phyloP scores from a whole-genome alignment of 2,329 filamentous ascomycete species.

The Macrophomina pseudophaseolina region DNA sequence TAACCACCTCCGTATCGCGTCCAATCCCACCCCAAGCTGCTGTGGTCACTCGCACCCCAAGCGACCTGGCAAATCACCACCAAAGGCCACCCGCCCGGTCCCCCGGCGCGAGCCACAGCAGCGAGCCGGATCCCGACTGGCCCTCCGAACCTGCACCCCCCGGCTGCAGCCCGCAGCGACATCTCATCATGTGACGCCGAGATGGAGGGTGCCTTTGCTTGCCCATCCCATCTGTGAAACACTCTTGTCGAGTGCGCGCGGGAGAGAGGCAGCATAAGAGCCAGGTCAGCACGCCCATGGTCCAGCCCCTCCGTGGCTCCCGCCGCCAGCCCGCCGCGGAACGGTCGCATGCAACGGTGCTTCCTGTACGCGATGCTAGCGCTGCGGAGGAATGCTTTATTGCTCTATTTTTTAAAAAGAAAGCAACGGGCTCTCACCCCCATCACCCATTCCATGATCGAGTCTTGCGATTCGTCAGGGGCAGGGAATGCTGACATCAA shows the following conservation, averaged over 20 bases:
- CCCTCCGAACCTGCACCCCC: neutral
- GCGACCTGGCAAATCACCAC: slow-evolving; percentile 16
- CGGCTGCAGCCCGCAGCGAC: slow-evolving; percentile 15
- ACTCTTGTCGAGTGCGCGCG: neutral
- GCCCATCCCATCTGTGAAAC: neutral
- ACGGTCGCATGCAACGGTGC: slow-evolving; percentile 21
- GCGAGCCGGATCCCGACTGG: slow-evolving; percentile 12
- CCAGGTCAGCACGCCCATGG: slow-evolving; percentile 5
- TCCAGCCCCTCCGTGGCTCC: neutral
- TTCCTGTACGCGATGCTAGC: slow-evolving; percentile 15
- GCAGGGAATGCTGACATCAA: slow-evolving; percentile 14
- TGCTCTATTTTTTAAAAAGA: neutral
- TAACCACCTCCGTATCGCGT: slow-evolving; percentile 13
- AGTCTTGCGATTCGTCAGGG: slow-evolving; percentile 13
- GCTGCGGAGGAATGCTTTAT: neutral
- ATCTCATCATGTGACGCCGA: slow-evolving; percentile 11
- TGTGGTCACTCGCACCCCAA: slow-evolving; percentile 17
- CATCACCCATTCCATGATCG: slow-evolving; percentile 2
- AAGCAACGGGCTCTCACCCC: slow-evolving; percentile 2
- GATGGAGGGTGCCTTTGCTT: slow-evolving; percentile 5
- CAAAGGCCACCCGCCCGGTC: slow-evolving; percentile 4
- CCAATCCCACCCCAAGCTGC: slow-evolving; percentile 7
- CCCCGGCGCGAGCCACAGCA: slow-evolving; percentile 11
- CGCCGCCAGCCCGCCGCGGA: neutral
- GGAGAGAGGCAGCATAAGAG: neutral